Evolutionary conservation across 345 rosid genomes (phyloP), one percentile per base, ranked within the genome.

Genomic region (Erodium maritimum): DNA sequence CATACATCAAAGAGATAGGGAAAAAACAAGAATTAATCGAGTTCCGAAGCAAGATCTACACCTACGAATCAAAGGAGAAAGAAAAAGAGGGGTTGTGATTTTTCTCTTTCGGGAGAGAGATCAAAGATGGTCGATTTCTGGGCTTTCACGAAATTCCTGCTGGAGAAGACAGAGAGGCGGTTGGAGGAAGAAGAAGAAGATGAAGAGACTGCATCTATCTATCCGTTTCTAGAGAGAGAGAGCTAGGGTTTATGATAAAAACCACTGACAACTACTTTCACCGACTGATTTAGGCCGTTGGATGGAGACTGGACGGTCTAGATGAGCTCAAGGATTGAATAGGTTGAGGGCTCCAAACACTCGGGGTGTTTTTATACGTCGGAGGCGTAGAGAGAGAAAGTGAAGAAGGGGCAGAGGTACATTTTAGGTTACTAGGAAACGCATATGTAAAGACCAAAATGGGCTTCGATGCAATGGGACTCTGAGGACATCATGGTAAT

Each of bases 161-260:
- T 53, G 64, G 19, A 61, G 48, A 50, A 50, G 37, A 37, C 50
- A 23, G 24, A 22, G 24, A 23, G 57, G 21, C 25, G 63, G 51
- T 12, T 18, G 52, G 53, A 24, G 11, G 17, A 12, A 10, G 17
- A 7, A 5, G 25, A 34, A 37, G 19, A 42, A 17, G 50, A 29
- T 11, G 18, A 34, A 21, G 24, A 4, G 34, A 17, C 20, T 12
- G 17, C 19, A 54, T 17, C 48, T 22, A 34, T 62, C 50, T 37
- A 56, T 17, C 18, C 64, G 72, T 42, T 73, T 76, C 81, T 80
- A n/a, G n/a, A n/a, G n/a, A n/a, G n/a, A n/a, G n/a, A n/a, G n/a
- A n/a, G n/a, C n/a, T n/a, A 82, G 88, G 91, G 91, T 80, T 85
- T 82, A 82, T 74, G 82, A 63, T 54, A 56, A 68, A 53, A 50